Evolutionary conservation across 2,329 filamentous ascomycete species (phyloP).

Genomic region (Phaeosphaeria sp.): DNA sequence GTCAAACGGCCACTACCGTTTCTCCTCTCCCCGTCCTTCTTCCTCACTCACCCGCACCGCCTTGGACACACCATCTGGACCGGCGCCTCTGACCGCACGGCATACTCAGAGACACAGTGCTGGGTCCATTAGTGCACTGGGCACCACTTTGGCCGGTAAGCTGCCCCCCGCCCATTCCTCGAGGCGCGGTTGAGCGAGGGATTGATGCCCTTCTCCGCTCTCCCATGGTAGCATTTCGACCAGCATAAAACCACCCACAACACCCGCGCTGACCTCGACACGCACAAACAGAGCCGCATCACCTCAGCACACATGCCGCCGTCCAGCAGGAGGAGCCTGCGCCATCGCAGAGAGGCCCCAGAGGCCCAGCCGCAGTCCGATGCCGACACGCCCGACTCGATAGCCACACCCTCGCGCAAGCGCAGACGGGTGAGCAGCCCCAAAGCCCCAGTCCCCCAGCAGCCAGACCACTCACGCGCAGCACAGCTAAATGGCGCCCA

Average conservation of each 20-base stretch:
- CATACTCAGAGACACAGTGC: not conserved
- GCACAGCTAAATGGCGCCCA: slow-evolving; percentile 45
- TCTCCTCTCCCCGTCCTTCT: not conserved
- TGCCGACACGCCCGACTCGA: slow-evolving; percentile 55
- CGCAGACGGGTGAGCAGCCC: slow-evolving; percentile 52
- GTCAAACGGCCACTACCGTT: slow-evolving; percentile 4
- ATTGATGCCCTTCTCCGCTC: not conserved
- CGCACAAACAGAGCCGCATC: slow-evolving; percentile 5
- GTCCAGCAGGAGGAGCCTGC: slow-evolving; percentile 33
- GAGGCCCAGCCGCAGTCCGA: slow-evolving; percentile 45
- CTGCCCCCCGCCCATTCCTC: slow-evolving; percentile 11
- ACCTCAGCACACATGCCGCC: slow-evolving; percentile 27
- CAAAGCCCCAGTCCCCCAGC: slow-evolving; percentile 3
- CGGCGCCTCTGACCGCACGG: not conserved
- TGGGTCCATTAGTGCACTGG: not conserved
- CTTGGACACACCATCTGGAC: not conserved
- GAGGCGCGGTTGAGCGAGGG: slow-evolving; percentile 4
- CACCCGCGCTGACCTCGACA: slow-evolving; percentile 22
- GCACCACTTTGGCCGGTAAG: slow-evolving; percentile 2
- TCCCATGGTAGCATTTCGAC: not conserved
- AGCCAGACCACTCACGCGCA: slow-evolving; percentile 21
- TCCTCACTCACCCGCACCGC: not conserved
- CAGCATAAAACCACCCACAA: slow-evolving; percentile 11
- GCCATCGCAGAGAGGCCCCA: slow-evolving; percentile 36
- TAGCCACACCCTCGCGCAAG: slow-evolving; percentile 56